A percentile compares a stretch with the other conserved stretches of the same genome.
Conservation (phyloP, 2,329 filamentous ascomycete species). For the Colletotrichum tropicale region DNA sequence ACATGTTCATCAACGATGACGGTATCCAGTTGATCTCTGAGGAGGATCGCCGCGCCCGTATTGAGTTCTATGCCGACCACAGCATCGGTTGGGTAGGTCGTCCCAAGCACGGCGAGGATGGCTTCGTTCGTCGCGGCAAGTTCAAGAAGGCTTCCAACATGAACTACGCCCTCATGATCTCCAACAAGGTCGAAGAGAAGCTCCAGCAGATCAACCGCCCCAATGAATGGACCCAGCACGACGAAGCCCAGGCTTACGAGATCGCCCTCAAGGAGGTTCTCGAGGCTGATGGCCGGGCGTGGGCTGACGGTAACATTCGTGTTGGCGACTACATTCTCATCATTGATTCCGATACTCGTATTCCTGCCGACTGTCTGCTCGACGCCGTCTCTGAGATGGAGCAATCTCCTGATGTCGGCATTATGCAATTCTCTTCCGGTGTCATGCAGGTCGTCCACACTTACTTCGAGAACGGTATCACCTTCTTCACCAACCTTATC, state of each 20-base stretch:
- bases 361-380: constrained; percentile 77
- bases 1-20: constrained; percentile 79
- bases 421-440: constrained; percentile 78
- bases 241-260: constrained; percentile 72
- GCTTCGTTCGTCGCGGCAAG: constrained; percentile 68
- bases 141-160: constrained; percentile 77
- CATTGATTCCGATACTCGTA: constrained; percentile 81
- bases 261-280: constrained; percentile 69
- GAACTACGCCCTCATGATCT: constrained; percentile 73
- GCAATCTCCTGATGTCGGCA: constrained; percentile 77
- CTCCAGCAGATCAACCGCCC: constrained; percentile 61
- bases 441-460: constrained; percentile 81
- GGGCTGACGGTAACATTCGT: constrained; percentile 86
- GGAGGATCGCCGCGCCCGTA: constrained; percentile 65
- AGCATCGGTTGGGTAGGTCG: constrained; percentile 74
- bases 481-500: constrained; percentile 76
- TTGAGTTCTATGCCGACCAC: constrained; percentile 72
- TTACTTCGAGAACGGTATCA: constrained; percentile 74
- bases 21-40: constrained; percentile 71
- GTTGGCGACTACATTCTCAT: constrained; percentile 83
- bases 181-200: constrained; percentile 73
- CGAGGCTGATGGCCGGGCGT: constrained; percentile 70
- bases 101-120: constrained; percentile 66
- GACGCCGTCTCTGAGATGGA: constrained; percentile 86
- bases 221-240: constrained; percentile 68